Evolutionary conservation across 768 basidiomycete species (phyloP).

Genomic region (Stropharia rugosoannulata): DNA sequence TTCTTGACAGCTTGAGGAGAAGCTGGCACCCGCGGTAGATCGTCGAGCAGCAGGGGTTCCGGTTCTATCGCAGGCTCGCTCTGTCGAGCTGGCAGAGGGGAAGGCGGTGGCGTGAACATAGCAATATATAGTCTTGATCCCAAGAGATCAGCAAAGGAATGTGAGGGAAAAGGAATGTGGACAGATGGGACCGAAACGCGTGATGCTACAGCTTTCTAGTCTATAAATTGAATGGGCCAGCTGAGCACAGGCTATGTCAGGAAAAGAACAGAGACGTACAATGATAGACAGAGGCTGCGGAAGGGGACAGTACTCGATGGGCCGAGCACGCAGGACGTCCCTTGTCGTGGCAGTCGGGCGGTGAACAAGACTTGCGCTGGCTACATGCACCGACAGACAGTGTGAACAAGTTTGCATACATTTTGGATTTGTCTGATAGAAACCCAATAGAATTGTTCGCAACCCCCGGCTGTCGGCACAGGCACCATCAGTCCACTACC

Average conservation of each 20-base stretch:
- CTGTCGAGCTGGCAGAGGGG: conserved; percentile 22
- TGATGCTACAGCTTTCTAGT: conserved; percentile 13
- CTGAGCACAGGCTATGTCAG: conserved; percentile 2
- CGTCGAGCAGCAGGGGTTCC: not conserved
- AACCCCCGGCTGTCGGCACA: not conserved
- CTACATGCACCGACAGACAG: conserved; percentile 5
- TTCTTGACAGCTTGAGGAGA: conserved; percentile 31
- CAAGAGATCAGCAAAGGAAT: conserved; percentile 20
- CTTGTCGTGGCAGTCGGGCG: conserved; percentile 5
- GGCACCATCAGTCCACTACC: conserved; percentile 1
- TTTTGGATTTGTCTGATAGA: conserved; percentile 7
- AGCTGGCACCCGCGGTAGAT: not conserved
- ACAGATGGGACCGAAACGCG: conserved; percentile 11
- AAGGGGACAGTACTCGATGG: not conserved
- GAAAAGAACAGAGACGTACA: not conserved
- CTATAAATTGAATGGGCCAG: not conserved
- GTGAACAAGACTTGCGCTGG: not conserved
- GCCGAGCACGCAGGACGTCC: not conserved
- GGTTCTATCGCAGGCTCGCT: not conserved
- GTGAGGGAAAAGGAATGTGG: conserved; percentile 25
- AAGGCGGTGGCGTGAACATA: conserved; percentile 37
- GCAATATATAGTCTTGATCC: conserved; percentile 9
- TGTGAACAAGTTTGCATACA: conserved; percentile 2
- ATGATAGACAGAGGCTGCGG: not conserved
- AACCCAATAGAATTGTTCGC: conserved; percentile 6